Evolutionary conservation across 1,284 basidiomycete species (phyloP), one percentile per base, ranked within the genome.

Genomic region (Tilletiaria anomala): DNA sequence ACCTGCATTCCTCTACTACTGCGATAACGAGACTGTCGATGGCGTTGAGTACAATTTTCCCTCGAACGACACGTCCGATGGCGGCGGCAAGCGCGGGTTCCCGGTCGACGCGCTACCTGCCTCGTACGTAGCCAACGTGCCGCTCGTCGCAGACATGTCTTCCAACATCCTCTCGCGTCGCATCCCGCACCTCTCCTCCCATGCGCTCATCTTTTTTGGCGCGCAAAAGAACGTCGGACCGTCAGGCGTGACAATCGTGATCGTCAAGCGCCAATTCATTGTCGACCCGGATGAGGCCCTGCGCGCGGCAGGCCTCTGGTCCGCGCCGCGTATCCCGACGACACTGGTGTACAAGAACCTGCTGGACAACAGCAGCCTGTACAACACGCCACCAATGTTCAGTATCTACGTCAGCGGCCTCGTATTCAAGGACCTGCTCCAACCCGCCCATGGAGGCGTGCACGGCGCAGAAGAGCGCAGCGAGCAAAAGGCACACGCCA

Each of bases 201-300:
- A 93, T 67, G 87, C 85, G 3, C 74, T 97, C 61, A 82, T 99
- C 60, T 97, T 83, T 67, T 94, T 91, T 10, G 93, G 93, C 32
- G 93, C 84, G n/a, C 93, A 99, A 70, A 99, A 99, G 75, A 99
- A 99, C 68, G 74, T 97, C 39, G 93, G 91, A 4, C 93, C 93
- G 1, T 80, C 89, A 0, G 93, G 93, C 3, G 73, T 93, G 18
- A 91, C 88, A 4, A 77, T 97, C 60, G 73, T 91, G 50, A 91
- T 99, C 67, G 85, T 94, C 15, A 78, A 85, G 23, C 78, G 89
- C 51, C 86, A 93, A 69, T 80, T 93, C 62, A 50, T 66, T 22
- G 54, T 58, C 21, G 58, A 66, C 39, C 58, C 63, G 0, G 62
- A 65, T 37, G 47, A 54, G 2, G 50, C 54, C 1, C 37, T 48